Evolutionary conservation across 2,329 filamentous ascomycete species (phyloP), one percentile per base, ranked within the genome.

Genomic region (Monosporascus sp.): DNA sequence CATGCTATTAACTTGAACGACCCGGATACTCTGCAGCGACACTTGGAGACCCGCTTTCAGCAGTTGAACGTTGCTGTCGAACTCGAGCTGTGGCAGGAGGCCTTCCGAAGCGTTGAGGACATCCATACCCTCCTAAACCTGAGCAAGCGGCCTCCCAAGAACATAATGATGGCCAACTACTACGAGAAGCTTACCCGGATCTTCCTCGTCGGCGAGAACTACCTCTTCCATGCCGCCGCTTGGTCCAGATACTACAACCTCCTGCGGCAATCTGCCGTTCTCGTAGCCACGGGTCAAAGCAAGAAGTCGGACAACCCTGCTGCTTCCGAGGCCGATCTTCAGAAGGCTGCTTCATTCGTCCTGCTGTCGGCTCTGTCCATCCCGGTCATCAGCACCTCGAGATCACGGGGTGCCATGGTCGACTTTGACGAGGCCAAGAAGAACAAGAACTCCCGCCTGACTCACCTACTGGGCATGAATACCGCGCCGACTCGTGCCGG

Each of bases 111-210:
- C 69, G 93, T 99, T 49, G 94, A 99, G 77, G 94, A 99, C 71
- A 97, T 97, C 64, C 94, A 99, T 78, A 97, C 92, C 50, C 84
- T 99, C 52, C 85, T 99, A 63, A 97, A 88, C 78, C 83, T 97
- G 64, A 97, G 93, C 87, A 97, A 97, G 84, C 90, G 94, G 52
- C 92, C 92, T 40, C 88, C 94, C 52, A 97, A 97, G 87, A 97
- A 97, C 72, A 82, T 97, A 70, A 97, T 99, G 94, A 99, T 99
- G 94, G 94, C 94, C 76, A 99, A 97, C 80, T 99, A 99, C 82
- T 99, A 97, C 75, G 94, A 99, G 82, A 97, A 97, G 79, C 86
- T 99, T 54, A 97, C 94, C 41, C 86, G 92, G 60, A 99, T 99
- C 72, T 99, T 99, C 82, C 84, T 99, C 59, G 94, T 97, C 62